Percentiles rank a stretch among this genome's conserved stretches.
Evolutionary conservation across 345 rosid species (phyloP).

Genomic region (Sonneratia alba): DNA sequence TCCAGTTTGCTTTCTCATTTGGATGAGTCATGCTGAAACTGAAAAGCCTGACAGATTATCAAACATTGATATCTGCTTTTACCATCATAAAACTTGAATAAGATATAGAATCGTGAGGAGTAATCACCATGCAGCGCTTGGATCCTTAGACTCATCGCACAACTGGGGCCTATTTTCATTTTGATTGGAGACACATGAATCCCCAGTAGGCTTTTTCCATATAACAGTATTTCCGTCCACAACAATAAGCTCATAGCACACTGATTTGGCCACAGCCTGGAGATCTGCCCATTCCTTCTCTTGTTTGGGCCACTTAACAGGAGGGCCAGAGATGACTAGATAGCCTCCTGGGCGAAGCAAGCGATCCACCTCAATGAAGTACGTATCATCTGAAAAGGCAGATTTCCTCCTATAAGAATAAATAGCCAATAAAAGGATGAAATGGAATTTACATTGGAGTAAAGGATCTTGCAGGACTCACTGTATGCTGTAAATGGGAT

Average conservation of each 20-base stretch:
- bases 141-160: conserved; percentile 60
- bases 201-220: conserved; percentile 84
- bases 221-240: conserved; percentile 92
- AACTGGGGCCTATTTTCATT: conserved; percentile 67
- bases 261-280: conserved; percentile 79
- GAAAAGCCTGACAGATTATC: not conserved
- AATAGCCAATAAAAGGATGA: conserved; percentile 5
- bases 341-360: conserved; percentile 91
- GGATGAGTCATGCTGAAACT: not conserved
- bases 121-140: conserved; percentile 72
- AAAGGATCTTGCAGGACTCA: conserved; percentile 29
- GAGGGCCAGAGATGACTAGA: conserved; percentile 95
- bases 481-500: conserved; percentile 96
- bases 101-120: conserved; percentile 1
- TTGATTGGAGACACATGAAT: conserved; percentile 60
- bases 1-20: not conserved
- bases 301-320: conserved; percentile 95
- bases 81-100: not conserved
- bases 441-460: conserved; percentile 1
- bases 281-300: conserved; percentile 99
- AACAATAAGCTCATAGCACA: conserved; percentile 80
- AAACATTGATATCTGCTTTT: not conserved
- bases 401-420: conserved; percentile 15
- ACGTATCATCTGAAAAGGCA: conserved; percentile 71
- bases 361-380: conserved; percentile 86